Base-by-base conservation (phyloP, 1,284 basidiomycete genomes). In the Tremellales sp. region DNA sequence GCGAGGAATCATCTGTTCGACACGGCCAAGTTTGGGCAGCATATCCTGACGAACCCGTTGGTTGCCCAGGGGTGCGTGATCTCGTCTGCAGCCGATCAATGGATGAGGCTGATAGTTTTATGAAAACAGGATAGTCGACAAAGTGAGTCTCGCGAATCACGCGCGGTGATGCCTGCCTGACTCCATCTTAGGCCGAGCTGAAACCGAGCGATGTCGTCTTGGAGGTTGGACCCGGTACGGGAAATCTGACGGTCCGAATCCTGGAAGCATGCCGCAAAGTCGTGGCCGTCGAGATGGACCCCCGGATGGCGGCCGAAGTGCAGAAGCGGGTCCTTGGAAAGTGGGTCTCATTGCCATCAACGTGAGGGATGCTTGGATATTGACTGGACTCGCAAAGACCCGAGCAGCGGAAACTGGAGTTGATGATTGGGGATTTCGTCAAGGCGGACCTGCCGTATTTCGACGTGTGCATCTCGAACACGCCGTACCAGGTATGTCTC, bases 381-480 rank as follows among this genome's bases (percentile, higher is more conserved):
- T 26, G 39, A 48, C 37, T 43, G 22, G 22, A 28, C 12, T 4
- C 24, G 43, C 18, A 7, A 57, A 97, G 92, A 66, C 91, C 93
- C 3, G 90, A 93, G 68, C 92, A 97, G 71, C 81, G 87, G 56
- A 95, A 94, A 68, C 81, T 98, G 1, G 88, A 95, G 56, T 85
- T 97, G 57, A 83, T 95, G 63, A 85, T 97, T 45, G 94, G 93
- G 45, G 93, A 98, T 72, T 97, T 97, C 67, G 87, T 95, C 71
- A 98, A 98, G 74, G 90, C 88, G 18, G 87, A 92, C 34, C 77
- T 98, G 18, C 94, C 94, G 4, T 97, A 94, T 75, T 97, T 98
- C 63, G 94, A 98, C 73, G 94, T 97, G 50, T 97, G 93, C 78
- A 98, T 98, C 69, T 92, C 87, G 63, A 98, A 98, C 71, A 98